These are phyloP conservation scores for Cordyceps sp. DNA, from an alignment of 2,329 filamentous ascomycete species.

Conservation along the genomic window DNA sequence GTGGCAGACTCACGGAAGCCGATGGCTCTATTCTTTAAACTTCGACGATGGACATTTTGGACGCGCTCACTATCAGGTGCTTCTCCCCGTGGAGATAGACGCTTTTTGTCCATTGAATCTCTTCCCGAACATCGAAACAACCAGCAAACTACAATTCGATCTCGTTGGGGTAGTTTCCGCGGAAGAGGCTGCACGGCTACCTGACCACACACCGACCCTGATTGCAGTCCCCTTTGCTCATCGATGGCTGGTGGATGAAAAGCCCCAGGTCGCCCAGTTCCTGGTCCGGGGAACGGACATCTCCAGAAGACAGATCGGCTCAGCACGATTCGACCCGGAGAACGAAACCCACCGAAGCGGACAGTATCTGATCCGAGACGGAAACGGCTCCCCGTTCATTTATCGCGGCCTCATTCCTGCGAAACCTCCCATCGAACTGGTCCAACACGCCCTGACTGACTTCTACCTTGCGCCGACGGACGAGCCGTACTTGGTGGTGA, in stretches of 20 bases:
- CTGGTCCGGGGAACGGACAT: slow-evolving; percentile 10
- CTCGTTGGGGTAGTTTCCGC: slow-evolving; percentile 6
- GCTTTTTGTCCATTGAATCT: slow-evolving; percentile 19
- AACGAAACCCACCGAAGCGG: slow-evolving; percentile 6
- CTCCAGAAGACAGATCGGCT: slow-evolving; percentile 14
- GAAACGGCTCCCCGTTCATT: slow-evolving; percentile 17
- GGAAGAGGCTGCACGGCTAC: slow-evolving; percentile 3
- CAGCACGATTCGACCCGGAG: slow-evolving; percentile 9
- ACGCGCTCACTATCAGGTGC: slow-evolving; percentile 19
- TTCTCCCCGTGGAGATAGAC: slow-evolving; percentile 25
- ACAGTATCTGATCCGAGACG: slow-evolving; percentile 24
- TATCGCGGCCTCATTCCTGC: slow-evolving; percentile 22
- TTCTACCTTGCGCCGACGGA: slow-evolving; percentile 24
- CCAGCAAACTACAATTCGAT: slow-evolving; percentile 16
- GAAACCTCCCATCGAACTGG: slow-evolving; percentile 24
- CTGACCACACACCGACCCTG: slow-evolving; percentile 28
- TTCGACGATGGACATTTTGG: slow-evolving; percentile 16
- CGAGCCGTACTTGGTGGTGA: slow-evolving; percentile 30
- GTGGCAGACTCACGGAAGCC: slow-evolving; percentile 18
- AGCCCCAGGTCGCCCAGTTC: slow-evolving; percentile 27
- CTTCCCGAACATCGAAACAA: slow-evolving; percentile 18
- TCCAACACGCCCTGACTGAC: slow-evolving; percentile 18
- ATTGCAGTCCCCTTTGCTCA: slow-evolving; percentile 30
- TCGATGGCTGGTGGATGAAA: slow-evolving; percentile 22
- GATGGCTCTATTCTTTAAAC: slow-evolving; percentile 13